A percentile compares a stretch with the other conserved stretches of the same genome.
Conservation (phyloP, 2,329 filamentous ascomycete species). For the Aspergillus luchuensis region DNA sequence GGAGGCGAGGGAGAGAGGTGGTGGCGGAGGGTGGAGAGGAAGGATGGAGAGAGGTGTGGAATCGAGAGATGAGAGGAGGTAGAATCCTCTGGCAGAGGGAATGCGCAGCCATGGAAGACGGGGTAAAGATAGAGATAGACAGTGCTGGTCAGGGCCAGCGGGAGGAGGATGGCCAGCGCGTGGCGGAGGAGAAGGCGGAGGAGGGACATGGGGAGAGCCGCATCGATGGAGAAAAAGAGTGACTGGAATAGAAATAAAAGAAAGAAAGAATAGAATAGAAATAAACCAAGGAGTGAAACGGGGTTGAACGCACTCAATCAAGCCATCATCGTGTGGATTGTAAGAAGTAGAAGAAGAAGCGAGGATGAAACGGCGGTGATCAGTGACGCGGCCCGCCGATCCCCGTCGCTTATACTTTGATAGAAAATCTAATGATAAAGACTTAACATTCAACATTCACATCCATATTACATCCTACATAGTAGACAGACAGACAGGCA, state of each 20-base stretch:
- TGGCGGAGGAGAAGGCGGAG: slow-evolving; percentile 51
- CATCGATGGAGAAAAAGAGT: slow-evolving; percentile 3
- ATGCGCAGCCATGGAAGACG: slow-evolving; percentile 75
- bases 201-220: slow-evolving; percentile 49
- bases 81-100: slow-evolving; percentile 57
- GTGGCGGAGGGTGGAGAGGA: slow-evolving; percentile 41
- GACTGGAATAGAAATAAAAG: not conserved
- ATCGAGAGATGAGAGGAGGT: not conserved
- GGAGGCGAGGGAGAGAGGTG: slow-evolving; percentile 30
- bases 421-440: not conserved
- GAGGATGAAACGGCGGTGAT: not conserved
- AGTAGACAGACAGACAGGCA: no score
- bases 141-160: slow-evolving; percentile 69
- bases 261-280: slow-evolving; percentile 4
- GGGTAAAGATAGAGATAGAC: slow-evolving; percentile 88
- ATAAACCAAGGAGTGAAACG: not conserved
- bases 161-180: slow-evolving; percentile 56
- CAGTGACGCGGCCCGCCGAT: slow-evolving; percentile 3
- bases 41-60: slow-evolving; percentile 19
- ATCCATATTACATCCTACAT: no score
- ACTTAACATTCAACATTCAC: no score
- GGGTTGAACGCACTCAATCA: not conserved
- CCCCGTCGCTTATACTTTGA: not conserved
- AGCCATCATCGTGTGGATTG: not conserved
- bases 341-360: not conserved